phyloP scores from a whole-genome alignment of 306 rosid species.

The Medicago truncatula region DNA sequence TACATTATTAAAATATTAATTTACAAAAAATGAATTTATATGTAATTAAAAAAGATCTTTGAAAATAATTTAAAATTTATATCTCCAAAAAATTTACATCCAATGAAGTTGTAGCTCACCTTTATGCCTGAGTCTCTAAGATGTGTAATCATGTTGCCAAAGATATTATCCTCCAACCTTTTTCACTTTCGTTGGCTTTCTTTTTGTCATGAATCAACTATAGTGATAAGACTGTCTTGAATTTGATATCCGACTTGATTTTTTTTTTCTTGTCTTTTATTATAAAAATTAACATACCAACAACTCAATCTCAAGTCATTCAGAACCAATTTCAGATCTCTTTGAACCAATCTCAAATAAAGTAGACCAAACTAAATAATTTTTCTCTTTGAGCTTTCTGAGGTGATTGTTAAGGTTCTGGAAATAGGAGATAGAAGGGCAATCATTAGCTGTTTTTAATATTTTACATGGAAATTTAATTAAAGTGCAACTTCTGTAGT shows the following conservation, averaged over 20 bases:
- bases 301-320: conserved; percentile 8
- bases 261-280: not conserved
- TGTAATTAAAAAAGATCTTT: not conserved
- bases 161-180: not conserved
- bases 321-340: conserved; percentile 2
- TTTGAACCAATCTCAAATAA: not conserved
- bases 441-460: not conserved
- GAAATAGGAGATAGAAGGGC: not conserved
- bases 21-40: no score
- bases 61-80: not conserved
- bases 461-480: not conserved
- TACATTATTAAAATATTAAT: not conserved
- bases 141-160: not conserved
- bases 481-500: not conserved
- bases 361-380: not conserved
- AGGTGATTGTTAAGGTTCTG: not conserved
- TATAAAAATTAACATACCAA: not conserved
- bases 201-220: conserved; percentile 10
- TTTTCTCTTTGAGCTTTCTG: not conserved
- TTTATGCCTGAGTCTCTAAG: not conserved
- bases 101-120: conserved; percentile 10
- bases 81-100: not conserved
- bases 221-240: not conserved
- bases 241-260: not conserved
- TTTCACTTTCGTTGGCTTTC: not conserved